Evolutionary conservation across 108 stramenopile genomes (phyloP).

Genomic region (Thalassiosira profunda): DNA sequence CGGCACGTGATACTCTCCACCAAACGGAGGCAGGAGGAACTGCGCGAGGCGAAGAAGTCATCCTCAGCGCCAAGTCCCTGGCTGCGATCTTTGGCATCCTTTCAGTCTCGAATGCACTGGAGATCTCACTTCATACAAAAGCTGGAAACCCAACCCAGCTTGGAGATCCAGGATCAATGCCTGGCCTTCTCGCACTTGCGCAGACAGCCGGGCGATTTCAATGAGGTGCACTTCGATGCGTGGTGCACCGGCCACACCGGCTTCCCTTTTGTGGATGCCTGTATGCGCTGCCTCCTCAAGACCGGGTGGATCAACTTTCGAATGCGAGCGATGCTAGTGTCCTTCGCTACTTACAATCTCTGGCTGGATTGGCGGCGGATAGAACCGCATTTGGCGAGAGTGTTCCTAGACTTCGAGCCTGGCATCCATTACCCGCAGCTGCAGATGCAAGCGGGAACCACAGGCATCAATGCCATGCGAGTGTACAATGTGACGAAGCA

Average conservation of each 20-base stretch:
- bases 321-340: constrained; percentile 84
- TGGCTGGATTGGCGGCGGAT: constrained; percentile 81
- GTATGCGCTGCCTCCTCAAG: constrained; percentile 68
- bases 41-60: constrained; percentile 41
- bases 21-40: constrained; percentile 46
- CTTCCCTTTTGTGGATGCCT: constrained; percentile 77
- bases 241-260: constrained; percentile 66
- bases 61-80: constrained; percentile 34
- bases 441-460: constrained; percentile 86
- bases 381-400: constrained; percentile 61
- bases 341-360: constrained; percentile 76
- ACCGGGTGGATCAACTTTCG: constrained; percentile 80
- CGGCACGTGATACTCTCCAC: constrained; percentile 50
- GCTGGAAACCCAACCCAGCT: constrained; percentile 61
- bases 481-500: constrained; percentile 83
- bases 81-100: constrained; percentile 65
- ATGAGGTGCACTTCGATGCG: constrained; percentile 54
- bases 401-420: constrained; percentile 75
- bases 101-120: constrained; percentile 77
- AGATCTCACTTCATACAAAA: constrained; percentile 79
- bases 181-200: constrained; percentile 61
- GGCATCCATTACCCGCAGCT: constrained; percentile 80
- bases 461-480: constrained; percentile 81
- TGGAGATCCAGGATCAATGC: constrained; percentile 62
- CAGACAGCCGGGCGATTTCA: constrained; percentile 67